Percentiles rank a stretch among this genome's conserved stretches.
Evolutionary conservation across 2,329 filamentous ascomycete genomes (phyloP).

Genomic region (Bisporella sp.): DNA sequence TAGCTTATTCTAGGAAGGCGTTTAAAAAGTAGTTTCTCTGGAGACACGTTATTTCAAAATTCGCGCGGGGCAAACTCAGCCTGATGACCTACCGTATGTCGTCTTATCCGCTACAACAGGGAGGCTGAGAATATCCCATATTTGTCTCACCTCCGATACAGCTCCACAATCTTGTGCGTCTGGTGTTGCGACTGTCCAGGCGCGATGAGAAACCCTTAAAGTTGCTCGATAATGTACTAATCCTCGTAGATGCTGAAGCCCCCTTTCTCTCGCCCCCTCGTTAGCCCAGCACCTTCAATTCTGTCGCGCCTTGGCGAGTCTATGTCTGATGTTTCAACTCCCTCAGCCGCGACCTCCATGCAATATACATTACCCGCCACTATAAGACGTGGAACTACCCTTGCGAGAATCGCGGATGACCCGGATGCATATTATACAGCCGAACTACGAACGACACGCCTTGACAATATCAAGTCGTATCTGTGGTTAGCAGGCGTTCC

Average conservation of each 20-base stretch:
- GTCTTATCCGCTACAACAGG: background rate
- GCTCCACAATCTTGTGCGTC: background rate
- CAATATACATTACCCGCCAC: conserved; percentile 4
- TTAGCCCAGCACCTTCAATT: background rate
- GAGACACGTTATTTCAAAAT: background rate
- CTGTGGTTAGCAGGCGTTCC: conserved; percentile 12
- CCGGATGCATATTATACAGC: conserved; percentile 4
- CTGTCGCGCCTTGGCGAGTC: background rate
- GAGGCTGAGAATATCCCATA: background rate
- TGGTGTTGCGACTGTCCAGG: background rate
- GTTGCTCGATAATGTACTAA: too few species aligned
- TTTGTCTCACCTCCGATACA: background rate
- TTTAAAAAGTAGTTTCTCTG: background rate
- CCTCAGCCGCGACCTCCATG: conserved; percentile 1
- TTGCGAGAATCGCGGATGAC: conserved; percentile 6
- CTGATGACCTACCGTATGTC: background rate
- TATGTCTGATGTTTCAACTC: background rate
- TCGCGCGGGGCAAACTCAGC: background rate
- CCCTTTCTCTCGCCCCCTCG: conserved; percentile 5
- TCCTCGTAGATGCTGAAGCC: conserved; percentile 4
- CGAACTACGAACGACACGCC: conserved; percentile 5
- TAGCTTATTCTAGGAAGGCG: background rate
- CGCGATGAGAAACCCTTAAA: background rate
- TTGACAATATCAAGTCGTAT: conserved; percentile 6
- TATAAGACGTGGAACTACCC: conserved; percentile 3